These are phyloP conservation scores for Tritrichomonas musculus DNA, from an alignment of 208 protist species.

Conservation along the genomic window DNA sequence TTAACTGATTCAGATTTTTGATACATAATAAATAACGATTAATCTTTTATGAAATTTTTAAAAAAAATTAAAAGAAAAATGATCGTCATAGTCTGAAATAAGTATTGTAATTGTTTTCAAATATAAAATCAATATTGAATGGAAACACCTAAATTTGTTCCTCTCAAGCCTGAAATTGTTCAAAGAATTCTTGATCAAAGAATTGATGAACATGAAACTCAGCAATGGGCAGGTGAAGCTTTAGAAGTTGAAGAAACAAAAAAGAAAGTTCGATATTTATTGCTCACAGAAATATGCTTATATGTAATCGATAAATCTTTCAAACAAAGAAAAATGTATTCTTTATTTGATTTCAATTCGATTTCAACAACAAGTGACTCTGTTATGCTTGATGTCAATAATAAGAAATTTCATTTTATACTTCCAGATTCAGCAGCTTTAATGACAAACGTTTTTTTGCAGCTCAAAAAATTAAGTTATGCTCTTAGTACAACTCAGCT, in stretches of 20 bases:
- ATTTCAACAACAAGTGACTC: not conserved
- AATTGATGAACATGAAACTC: not conserved
- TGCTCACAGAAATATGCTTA: slow-evolving; percentile 7
- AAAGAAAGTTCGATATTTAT: not conserved
- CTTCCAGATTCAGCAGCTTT: not conserved
- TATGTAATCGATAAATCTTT: not conserved
- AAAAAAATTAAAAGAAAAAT: no score
- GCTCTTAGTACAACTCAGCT: not conserved
- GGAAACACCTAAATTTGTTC: not conserved
- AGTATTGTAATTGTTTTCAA: no score
- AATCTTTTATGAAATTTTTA: no score
- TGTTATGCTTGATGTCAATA: not conserved
- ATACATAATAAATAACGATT: no score
- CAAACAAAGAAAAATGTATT: not conserved
- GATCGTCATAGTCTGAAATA: no score
- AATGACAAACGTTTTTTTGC: not conserved
- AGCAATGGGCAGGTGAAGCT: slow-evolving; percentile 25
- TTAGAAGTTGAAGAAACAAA: not conserved
- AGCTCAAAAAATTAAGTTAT: not conserved
- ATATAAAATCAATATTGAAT: no score
- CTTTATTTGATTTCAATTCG: not conserved
- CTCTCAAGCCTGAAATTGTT: not conserved
- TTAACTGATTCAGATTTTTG: no score
- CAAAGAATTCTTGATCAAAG: not conserved
- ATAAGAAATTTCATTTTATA: not conserved